Evolutionary conservation across 371 early-diverging fungal species (phyloP).

Genomic region (Gilbertella persicaria): DNA sequence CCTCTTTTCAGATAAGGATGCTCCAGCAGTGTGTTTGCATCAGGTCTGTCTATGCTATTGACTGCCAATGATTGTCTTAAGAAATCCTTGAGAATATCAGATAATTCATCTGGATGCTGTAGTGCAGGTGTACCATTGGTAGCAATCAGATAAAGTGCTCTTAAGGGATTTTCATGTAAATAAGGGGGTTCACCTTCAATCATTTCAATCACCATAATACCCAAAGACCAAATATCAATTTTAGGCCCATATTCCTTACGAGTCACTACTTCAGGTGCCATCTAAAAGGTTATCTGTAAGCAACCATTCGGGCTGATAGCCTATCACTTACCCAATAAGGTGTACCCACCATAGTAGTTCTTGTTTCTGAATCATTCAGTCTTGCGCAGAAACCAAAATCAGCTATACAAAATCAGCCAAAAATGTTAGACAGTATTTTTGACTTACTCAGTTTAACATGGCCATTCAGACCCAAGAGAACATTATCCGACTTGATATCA

Average conservation of each 20-base stretch:
- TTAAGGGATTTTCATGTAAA: conserved; percentile 78
- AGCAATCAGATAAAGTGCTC: conserved; percentile 85
- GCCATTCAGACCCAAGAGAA: conserved; percentile 81
- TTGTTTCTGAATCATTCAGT: conserved; percentile 65
- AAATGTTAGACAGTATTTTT: neutral
- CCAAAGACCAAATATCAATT: conserved; percentile 94
- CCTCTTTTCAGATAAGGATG: conserved; percentile 91
- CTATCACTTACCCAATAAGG: conserved; percentile 67
- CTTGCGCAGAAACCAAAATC: conserved; percentile 94
- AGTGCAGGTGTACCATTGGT: conserved; percentile 87
- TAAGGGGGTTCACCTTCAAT: conserved; percentile 89
- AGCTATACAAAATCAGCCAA: conserved; percentile 31
- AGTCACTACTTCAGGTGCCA: conserved; percentile 94
- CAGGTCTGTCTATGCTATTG: conserved; percentile 49
- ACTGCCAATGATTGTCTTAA: conserved; percentile 70
- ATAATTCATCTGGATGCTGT: conserved; percentile 74
- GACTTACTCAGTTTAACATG: conserved; percentile 77
- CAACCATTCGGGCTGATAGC: neutral
- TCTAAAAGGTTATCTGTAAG: conserved; percentile 32
- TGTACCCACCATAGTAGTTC: conserved; percentile 86
- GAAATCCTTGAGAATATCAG: conserved; percentile 70
- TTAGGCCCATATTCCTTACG: conserved; percentile 84
- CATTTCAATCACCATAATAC: conserved; percentile 88
- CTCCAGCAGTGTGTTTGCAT: conserved; percentile 33
- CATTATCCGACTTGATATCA: conserved; percentile 94